Conservation (phyloP, 371 early-diverging fungal genomes). For the Rhizopus delemar region DNA sequence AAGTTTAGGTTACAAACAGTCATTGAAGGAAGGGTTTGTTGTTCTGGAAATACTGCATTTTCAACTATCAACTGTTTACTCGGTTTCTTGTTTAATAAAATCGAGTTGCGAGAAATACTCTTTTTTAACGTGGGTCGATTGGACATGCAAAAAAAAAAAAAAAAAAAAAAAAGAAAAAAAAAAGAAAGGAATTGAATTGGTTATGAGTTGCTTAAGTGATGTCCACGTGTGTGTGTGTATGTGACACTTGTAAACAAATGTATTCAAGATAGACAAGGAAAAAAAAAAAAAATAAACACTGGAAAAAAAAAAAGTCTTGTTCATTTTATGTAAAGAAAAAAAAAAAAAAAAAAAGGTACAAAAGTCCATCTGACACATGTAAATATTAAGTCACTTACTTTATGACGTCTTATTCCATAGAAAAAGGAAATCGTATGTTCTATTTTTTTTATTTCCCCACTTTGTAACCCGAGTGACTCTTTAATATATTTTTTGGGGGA, state of each 20-base stretch:
- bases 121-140: not conserved
- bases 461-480: too few species aligned
- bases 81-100: not conserved
- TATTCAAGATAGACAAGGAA: too few species aligned
- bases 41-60: constrained; percentile 24
- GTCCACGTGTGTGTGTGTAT: too few species aligned
- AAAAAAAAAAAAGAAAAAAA: not conserved
- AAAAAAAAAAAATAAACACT: too few species aligned
- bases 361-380: not conserved
- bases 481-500: too few species aligned
- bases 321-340: not conserved
- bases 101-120: not conserved
- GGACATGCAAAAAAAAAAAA: not conserved
- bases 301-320: not conserved
- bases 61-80: constrained; percentile 16
- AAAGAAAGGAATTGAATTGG: too few species aligned
- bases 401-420: too few species aligned
- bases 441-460: too few species aligned
- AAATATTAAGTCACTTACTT: not conserved
- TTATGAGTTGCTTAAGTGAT: too few species aligned
- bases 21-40: constrained; percentile 7
- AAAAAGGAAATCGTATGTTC: too few species aligned
- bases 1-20: constrained; percentile 1
- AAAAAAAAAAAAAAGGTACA: not conserved
- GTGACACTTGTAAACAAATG: too few species aligned